Base-by-base conservation (phyloP, 2,329 filamentous ascomycete genomes). In the Huntiella decipiens region DNA sequence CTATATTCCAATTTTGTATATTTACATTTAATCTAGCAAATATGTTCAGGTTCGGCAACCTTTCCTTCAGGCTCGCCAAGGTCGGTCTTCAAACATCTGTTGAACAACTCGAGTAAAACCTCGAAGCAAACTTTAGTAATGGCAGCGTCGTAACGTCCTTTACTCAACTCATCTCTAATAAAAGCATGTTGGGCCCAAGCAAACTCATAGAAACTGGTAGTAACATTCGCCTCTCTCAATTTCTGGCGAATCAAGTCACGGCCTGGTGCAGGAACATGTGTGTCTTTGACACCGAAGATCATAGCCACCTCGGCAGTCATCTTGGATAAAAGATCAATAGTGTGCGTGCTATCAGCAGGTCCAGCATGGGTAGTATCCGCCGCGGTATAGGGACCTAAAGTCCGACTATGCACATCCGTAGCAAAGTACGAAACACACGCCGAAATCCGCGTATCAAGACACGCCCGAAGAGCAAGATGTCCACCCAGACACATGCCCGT, bases 151-250 rank as follows among this genome's bases (percentile, higher is more conserved):
- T 94, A 95, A 19, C 87, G 71, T n/a, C 86, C 87, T 64, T 94
- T 94, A 61, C 81, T 86, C 49, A 91, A 66, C 65, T 95, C 87
- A 56, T 95, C 87, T 13, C 87, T 72, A 59, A 95, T 92, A 58
- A 95, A 95, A 4, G 87, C 87, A 65, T 93, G 87, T 61, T 94
- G 87, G 3, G 87, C 86, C 76, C 84, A 88, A n/a, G 84, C 82
- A 52, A 82, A 77, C 64, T 95, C 87, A 62, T 91, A 85, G 59
- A 84, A 94, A 57, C 75, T 80, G 56, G 88, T 87, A 7, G 71
- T 67, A 4, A 79, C 71, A 7, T 79, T 80, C 4, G 77, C 74
- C 16, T 84, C 83, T 54, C 87, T 77, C 54, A 94, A 67, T 51
- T 84, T 87, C 59, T 74, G 74, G 49, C 86, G 74, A 59, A 94